Evolutionary conservation across 768 basidiomycete species (phyloP).

Genomic region (Mycena rebaudengoi): DNA sequence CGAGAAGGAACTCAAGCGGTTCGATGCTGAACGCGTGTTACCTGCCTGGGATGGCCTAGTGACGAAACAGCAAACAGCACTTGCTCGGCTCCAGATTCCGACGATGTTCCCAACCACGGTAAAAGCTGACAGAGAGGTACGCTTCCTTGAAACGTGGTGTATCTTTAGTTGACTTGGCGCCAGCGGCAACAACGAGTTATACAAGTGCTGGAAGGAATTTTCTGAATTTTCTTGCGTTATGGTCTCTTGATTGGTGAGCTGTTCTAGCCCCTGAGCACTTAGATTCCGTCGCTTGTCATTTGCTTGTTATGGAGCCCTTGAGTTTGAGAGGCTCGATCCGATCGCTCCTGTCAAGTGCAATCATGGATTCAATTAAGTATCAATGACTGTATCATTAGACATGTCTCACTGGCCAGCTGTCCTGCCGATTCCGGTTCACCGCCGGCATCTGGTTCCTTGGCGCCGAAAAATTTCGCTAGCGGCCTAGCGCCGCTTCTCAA

Average conservation of each 20-base stretch:
- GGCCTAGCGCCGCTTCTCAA: too few relatives aligned
- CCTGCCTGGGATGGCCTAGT: constrained; percentile 83
- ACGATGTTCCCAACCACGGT: constrained; percentile 71
- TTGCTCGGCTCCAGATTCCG: constrained; percentile 71
- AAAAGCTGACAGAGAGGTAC: constrained; percentile 63
- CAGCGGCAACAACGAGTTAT: constrained; percentile 78
- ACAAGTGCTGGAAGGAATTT: constrained; percentile 69
- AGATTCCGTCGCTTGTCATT: too few relatives aligned
- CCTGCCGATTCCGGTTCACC: too few relatives aligned
- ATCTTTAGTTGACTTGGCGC: background rate
- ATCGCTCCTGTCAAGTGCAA: too few relatives aligned
- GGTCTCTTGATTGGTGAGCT: background rate
- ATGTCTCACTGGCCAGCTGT: too few relatives aligned
- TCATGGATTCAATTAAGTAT: too few relatives aligned
- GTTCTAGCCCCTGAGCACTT: background rate
- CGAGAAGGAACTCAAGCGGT: constrained; percentile 69
- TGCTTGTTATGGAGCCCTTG: too few relatives aligned
- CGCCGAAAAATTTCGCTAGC: too few relatives aligned
- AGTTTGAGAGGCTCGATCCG: too few relatives aligned
- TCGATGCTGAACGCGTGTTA: constrained; percentile 74
- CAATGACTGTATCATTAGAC: too few relatives aligned
- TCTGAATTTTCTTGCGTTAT: constrained; percentile 35
- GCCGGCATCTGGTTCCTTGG: too few relatives aligned
- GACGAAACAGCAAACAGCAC: constrained; percentile 70
- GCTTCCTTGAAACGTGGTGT: constrained; percentile 19